A percentile compares a stretch with the other conserved stretches of the same genome.
Evolutionary conservation across 352 stramenopile species (phyloP).

Genomic region (Globisporangium cystogenes): DNA sequence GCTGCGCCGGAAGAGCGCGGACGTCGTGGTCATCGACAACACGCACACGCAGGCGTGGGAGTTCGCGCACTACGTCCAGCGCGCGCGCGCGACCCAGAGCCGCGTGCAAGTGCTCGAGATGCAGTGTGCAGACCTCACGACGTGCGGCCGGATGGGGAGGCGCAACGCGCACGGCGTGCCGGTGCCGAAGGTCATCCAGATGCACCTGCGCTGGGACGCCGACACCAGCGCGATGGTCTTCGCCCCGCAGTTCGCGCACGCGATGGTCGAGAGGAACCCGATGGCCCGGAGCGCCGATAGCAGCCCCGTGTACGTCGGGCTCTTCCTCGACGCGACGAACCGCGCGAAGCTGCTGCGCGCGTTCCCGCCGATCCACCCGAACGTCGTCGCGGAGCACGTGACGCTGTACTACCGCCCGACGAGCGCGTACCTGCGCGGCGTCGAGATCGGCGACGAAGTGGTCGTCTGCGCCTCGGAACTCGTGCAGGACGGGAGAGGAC

Average conservation of each 20-base stretch:
- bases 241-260: conserved; percentile 37
- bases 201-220: conserved; percentile 60
- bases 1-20: conserved; percentile 11
- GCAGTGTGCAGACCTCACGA: conserved; percentile 37
- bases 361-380: conserved; percentile 23
- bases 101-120: conserved; percentile 47
- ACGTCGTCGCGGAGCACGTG: conserved; percentile 54
- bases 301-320: conserved; percentile 37
- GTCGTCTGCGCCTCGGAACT: conserved; percentile 28
- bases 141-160: conserved; percentile 42
- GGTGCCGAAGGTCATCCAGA: conserved; percentile 54
- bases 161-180: conserved; percentile 68
- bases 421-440: conserved; percentile 37
- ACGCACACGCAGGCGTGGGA: conserved; percentile 68
- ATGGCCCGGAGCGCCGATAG: conserved; percentile 33
- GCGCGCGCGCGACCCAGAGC: conserved; percentile 20
- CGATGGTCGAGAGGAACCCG: conserved; percentile 38
- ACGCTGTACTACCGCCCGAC: conserved; percentile 62
- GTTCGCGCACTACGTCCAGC: conserved; percentile 47
- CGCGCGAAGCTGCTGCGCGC: conserved; percentile 26
- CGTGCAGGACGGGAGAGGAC: conserved; percentile 36
- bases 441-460: conserved; percentile 34
- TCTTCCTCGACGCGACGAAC: conserved; percentile 38
- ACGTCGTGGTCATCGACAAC: conserved; percentile 68
- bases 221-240: conserved; percentile 35